phyloP scores from a whole-genome alignment of 805 yeast species.

The Metschnikowia cubensis region DNA sequence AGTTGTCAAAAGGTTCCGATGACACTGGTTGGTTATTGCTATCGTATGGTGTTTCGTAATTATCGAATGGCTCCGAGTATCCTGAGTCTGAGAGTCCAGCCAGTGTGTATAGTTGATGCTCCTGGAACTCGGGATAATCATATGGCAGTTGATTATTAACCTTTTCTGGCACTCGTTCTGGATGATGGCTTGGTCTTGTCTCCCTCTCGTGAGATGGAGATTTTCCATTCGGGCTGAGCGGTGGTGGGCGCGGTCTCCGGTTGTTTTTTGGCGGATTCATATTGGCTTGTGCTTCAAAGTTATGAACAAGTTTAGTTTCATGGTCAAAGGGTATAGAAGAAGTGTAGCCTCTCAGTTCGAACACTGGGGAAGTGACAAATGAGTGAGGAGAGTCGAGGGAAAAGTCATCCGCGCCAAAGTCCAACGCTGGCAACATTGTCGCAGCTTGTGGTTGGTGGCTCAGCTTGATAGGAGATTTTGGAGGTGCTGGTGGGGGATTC shows the following conservation, averaged over 20 bases:
- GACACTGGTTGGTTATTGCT: conserved; percentile 4
- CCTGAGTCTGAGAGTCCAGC: background rate
- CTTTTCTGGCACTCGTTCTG: background rate
- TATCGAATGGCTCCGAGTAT: conserved; percentile 26
- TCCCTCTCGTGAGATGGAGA: background rate
- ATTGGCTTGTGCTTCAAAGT: conserved; percentile 4
- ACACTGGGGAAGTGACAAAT: background rate
- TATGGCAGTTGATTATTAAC: background rate
- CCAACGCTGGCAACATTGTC: background rate
- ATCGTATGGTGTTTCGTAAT: conserved; percentile 22
- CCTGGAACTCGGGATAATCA: background rate
- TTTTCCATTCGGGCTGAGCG: background rate
- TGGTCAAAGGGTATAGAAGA: conserved; percentile 1
- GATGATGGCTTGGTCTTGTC: background rate
- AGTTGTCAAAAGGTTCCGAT: conserved; percentile 28
- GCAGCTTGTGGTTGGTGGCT: background rate
- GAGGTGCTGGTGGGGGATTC: background rate
- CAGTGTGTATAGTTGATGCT: background rate
- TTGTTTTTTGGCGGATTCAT: background rate
- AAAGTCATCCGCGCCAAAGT: background rate
- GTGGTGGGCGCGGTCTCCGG: conserved; percentile 17
- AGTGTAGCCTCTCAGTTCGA: conserved; percentile 1
- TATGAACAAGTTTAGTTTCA: conserved; percentile 5
- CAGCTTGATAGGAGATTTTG: background rate
- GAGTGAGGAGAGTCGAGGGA: conserved; percentile 1